Percentiles rank a stretch among this genome's conserved stretches.
Evolutionary conservation across 805 yeast species (phyloP).

Genomic region (Lipomyces starkeyi): DNA sequence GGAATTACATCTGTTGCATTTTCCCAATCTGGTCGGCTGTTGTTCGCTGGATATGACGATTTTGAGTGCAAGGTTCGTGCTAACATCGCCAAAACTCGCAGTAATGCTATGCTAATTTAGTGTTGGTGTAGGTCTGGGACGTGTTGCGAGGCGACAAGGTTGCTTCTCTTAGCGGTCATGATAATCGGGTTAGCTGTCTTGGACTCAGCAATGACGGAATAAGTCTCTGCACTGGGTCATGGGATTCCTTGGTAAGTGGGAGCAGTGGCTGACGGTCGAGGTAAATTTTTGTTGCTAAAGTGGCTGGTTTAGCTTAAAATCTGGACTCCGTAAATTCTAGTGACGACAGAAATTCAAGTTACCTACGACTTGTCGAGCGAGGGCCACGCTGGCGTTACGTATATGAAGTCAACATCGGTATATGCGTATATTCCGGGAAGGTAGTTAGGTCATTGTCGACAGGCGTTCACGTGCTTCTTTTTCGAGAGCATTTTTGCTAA

Average conservation of each 20-base stretch:
- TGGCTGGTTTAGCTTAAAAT: conserved; percentile 16
- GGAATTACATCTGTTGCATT: conserved; percentile 73
- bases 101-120: not conserved
- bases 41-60: conserved; percentile 79
- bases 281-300: not conserved
- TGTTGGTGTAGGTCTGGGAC: conserved; percentile 67
- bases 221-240: conserved; percentile 77
- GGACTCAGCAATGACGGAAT: conserved; percentile 73
- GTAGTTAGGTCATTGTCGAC: not conserved
- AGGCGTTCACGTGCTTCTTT: not conserved
- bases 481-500: not conserved
- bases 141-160: conserved; percentile 66
- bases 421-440: not conserved
- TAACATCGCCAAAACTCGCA: not conserved
- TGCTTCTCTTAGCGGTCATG: conserved; percentile 70
- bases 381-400: not conserved
- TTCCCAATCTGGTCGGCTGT: conserved; percentile 72
- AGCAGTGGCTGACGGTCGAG: not conserved
- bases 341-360: not conserved
- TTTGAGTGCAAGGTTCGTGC: conserved; percentile 55
- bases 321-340: conserved; percentile 14
- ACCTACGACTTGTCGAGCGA: not conserved
- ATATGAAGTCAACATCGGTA: not conserved
- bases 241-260: conserved; percentile 65
- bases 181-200: conserved; percentile 66